Evolutionary conservation across 2,329 filamentous ascomycete species (phyloP).

Genomic region (Xylaria sp.): DNA sequence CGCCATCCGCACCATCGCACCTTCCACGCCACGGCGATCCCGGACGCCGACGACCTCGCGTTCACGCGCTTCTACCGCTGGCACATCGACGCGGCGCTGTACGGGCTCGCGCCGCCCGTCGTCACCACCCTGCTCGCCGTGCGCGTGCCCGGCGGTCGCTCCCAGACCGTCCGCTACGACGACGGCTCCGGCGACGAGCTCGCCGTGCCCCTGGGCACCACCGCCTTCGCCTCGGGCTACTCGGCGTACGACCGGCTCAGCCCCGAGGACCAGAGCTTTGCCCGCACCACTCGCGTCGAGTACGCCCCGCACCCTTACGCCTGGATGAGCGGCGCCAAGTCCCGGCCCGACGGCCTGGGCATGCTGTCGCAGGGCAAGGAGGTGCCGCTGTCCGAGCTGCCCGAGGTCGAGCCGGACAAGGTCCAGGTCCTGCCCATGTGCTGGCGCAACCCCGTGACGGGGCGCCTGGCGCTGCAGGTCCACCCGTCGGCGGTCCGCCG

Average conservation of each 20-base stretch:
- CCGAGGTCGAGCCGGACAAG: constrained; percentile 65
- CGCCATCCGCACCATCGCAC: constrained; percentile 77
- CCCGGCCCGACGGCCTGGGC: constrained; percentile 71
- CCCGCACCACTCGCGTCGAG: constrained; percentile 67
- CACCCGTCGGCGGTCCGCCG: constrained; percentile 73
- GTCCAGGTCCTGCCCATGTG: constrained; percentile 75
- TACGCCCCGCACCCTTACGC: constrained; percentile 81
- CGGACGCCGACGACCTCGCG: constrained; percentile 52
- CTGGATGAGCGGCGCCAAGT: constrained; percentile 74
- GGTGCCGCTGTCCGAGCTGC: constrained; percentile 60
- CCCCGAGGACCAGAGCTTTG: constrained; percentile 68
- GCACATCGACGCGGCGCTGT: constrained; percentile 80
- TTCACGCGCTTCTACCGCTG: constrained; percentile 70
- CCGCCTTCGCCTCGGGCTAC: constrained; percentile 73
- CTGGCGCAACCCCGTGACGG: constrained; percentile 76
- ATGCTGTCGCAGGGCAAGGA: constrained; percentile 69
- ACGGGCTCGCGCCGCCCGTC: constrained; percentile 72
- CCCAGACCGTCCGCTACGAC: constrained; percentile 72
- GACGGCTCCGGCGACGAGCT: constrained; percentile 69
- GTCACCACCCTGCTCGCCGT: constrained; percentile 76
- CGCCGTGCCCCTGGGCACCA: constrained; percentile 72
- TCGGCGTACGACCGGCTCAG: constrained; percentile 70
- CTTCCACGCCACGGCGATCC: constrained; percentile 69
- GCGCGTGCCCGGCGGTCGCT: constrained; percentile 67
- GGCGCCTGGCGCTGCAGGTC: constrained; percentile 69